A percentile compares a stretch with the other conserved stretches of the same genome.
Conservation (phyloP, 2,329 filamentous ascomycete species). For the Microdochium trichocladiopsis region DNA sequence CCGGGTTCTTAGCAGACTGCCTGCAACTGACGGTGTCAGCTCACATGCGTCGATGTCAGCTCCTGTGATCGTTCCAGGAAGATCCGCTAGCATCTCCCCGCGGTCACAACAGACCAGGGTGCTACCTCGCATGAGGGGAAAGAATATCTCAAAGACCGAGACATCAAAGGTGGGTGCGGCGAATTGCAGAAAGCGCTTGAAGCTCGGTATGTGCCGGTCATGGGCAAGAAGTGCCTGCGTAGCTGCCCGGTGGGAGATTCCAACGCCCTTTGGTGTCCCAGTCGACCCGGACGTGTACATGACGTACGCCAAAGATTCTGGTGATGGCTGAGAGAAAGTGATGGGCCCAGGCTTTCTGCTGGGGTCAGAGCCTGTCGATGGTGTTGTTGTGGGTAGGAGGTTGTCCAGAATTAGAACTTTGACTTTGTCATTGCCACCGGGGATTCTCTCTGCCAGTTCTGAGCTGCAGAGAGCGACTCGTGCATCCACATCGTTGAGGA, state of each 20-base stretch:
- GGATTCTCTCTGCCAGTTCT: constrained; percentile 33
- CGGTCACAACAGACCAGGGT: constrained; percentile 70
- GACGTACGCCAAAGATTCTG: constrained; percentile 61
- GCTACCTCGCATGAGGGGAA: constrained; percentile 65
- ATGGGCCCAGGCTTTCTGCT: no score
- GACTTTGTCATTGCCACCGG: constrained; percentile 17
- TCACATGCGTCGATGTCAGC: constrained; percentile 77
- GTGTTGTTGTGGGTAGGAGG: no score
- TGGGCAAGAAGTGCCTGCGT: constrained; percentile 81
- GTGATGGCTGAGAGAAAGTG: background rate
- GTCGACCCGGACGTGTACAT: constrained; percentile 94
- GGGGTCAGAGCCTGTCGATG: no score
- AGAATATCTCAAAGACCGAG: constrained; percentile 92
- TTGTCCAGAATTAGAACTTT: constrained; percentile 30
- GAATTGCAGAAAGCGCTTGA: constrained; percentile 81
- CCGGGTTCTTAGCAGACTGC: constrained; percentile 65
- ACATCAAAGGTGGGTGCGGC: constrained; percentile 92
- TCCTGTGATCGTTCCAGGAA: constrained; percentile 57
- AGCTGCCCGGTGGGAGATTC: constrained; percentile 70
- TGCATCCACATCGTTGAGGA: constrained; percentile 70
- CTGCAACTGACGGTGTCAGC: constrained; percentile 81
- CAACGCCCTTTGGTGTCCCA: constrained; percentile 81
- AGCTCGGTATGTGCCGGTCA: constrained; percentile 66
- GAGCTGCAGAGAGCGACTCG: constrained; percentile 58
- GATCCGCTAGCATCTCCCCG: constrained; percentile 64